Evolutionary conservation across 371 early-diverging fungal species (phyloP).

Genomic region (Dinochytrium kinnereticum): DNA sequence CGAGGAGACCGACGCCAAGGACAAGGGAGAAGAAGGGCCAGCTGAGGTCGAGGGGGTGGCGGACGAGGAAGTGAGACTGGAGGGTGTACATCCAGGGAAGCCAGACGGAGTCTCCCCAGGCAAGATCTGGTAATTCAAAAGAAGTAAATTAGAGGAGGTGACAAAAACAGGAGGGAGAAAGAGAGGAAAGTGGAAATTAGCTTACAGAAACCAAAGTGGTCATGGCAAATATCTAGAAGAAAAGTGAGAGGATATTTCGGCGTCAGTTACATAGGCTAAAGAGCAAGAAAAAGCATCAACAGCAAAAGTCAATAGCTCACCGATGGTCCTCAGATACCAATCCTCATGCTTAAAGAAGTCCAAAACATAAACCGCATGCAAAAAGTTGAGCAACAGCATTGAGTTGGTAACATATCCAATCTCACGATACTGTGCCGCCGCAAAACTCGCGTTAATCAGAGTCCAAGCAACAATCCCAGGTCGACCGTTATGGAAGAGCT

Average conservation of each 20-base stretch:
- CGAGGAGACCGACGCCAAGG: slow-evolving; percentile 60
- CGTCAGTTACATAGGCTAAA: too few relatives aligned
- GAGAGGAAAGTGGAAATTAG: background rate
- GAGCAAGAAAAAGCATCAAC: too few relatives aligned
- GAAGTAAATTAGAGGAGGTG: background rate
- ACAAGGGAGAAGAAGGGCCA: slow-evolving; percentile 52
- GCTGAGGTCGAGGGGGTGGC: slow-evolving; percentile 70
- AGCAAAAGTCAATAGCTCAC: too few relatives aligned
- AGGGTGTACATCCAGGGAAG: slow-evolving; percentile 83
- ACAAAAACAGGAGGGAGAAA: background rate
- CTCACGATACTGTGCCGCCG: slow-evolving; percentile 70
- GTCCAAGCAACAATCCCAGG: slow-evolving; percentile 86
- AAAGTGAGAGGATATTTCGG: too few relatives aligned
- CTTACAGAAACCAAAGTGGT: slow-evolving; percentile 74
- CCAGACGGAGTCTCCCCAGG: slow-evolving; percentile 85
- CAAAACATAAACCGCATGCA: slow-evolving; percentile 75
- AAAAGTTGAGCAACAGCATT: slow-evolving; percentile 72
- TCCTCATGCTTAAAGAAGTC: slow-evolving; percentile 85
- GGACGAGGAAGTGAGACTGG: slow-evolving; percentile 76
- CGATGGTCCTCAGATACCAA: slow-evolving; percentile 84
- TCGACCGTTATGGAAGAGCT: slow-evolving; percentile 83
- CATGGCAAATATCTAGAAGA: slow-evolving; percentile 73
- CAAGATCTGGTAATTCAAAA: slow-evolving; percentile 55
- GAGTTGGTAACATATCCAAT: slow-evolving; percentile 78
- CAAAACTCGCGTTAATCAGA: slow-evolving; percentile 72